Percentiles rank a stretch among this genome's conserved stretches.
Evolutionary conservation across 208 protist genomes (phyloP).

Genomic region (Trypanosoma boissoni): DNA sequence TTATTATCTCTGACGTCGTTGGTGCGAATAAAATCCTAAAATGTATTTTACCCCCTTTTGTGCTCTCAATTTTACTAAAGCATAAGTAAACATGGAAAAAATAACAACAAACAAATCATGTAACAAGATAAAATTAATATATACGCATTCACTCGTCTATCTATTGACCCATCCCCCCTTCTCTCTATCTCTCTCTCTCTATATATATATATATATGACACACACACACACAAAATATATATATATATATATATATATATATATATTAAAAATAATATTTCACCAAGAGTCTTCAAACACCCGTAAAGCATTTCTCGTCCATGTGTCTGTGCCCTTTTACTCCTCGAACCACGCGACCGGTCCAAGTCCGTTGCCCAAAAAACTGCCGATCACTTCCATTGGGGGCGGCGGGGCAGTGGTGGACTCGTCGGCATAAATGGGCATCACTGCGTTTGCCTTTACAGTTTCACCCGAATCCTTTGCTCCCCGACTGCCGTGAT

Average conservation of each 20-base stretch:
- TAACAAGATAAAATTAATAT: background rate
- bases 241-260: conserved; percentile 9
- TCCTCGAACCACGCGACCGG: conserved; percentile 70
- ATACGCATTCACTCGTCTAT: too few relatives aligned
- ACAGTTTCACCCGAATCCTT: conserved; percentile 10
- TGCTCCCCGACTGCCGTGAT: conserved; percentile 11
- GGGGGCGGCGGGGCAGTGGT: conserved; percentile 8
- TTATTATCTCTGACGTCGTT: conserved; percentile 9
- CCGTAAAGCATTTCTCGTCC: too few relatives aligned
- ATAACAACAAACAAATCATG: conserved; percentile 12
- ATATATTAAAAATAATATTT: too few relatives aligned
- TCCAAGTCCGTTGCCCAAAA: conserved; percentile 67
- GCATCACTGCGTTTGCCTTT: background rate
- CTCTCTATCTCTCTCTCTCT: too few relatives aligned
- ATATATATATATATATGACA: too few relatives aligned
- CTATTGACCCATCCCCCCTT: too few relatives aligned
- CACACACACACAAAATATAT: conserved; percentile 9
- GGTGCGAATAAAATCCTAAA: background rate
- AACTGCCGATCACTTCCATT: conserved; percentile 73
- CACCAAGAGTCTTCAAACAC: too few relatives aligned
- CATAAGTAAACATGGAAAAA: conserved; percentile 28
- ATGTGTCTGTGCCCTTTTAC: background rate
- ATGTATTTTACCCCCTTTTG: too few relatives aligned
- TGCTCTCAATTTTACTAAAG: conserved; percentile 1
- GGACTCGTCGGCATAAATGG: background rate